Percentiles rank a stretch among this genome's conserved stretches.
These are phyloP conservation scores for Angomonas deanei DNA, from an alignment of 208 protist species.

Conservation along the genomic window DNA sequence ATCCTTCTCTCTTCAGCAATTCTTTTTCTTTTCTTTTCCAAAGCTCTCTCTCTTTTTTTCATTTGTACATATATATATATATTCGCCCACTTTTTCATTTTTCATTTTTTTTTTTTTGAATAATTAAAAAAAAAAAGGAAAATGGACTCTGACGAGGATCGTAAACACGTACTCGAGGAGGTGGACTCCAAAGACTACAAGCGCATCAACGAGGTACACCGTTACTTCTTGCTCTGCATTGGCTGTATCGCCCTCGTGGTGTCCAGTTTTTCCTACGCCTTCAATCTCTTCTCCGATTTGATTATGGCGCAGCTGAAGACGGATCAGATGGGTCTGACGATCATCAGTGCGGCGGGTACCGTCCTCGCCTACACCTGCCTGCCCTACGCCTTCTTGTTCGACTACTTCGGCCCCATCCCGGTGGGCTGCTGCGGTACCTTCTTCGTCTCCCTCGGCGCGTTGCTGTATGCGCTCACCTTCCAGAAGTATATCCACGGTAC, in stretches of 20 bases:
- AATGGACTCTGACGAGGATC: too few species aligned
- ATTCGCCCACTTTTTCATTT: too few species aligned
- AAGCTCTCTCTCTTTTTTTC: too few species aligned
- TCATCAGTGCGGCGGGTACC: slow-evolving; percentile 37
- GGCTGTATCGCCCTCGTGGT: slow-evolving; percentile 22
- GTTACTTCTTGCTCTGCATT: slow-evolving; percentile 20
- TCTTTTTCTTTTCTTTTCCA: too few species aligned
- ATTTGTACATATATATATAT: too few species aligned
- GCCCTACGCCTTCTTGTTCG: slow-evolving; percentile 41
- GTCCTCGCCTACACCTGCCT: slow-evolving; percentile 25
- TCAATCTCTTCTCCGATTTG: slow-evolving; percentile 21
- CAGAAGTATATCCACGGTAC: slow-evolving; percentile 24
- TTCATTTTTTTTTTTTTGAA: too few species aligned
- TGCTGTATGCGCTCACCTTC: slow-evolving; percentile 42
- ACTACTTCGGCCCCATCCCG: slow-evolving; percentile 40
- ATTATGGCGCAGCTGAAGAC: slow-evolving; percentile 13
- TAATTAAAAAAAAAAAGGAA: too few species aligned
- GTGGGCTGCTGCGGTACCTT: slow-evolving; percentile 22
- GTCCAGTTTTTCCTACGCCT: slow-evolving; percentile 25
- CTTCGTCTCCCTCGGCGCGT: slow-evolving; percentile 19
- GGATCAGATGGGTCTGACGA: slow-evolving; percentile 43
- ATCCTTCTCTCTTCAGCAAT: too few species aligned
- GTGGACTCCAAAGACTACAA: too few species aligned
- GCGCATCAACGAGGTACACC: slow-evolving; percentile 11
- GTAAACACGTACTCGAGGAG: too few species aligned